Evolutionary conservation across 2,329 filamentous ascomycete genomes (phyloP), one percentile per base, ranked within the genome.

Genomic region (Epichloe aotearoae): DNA sequence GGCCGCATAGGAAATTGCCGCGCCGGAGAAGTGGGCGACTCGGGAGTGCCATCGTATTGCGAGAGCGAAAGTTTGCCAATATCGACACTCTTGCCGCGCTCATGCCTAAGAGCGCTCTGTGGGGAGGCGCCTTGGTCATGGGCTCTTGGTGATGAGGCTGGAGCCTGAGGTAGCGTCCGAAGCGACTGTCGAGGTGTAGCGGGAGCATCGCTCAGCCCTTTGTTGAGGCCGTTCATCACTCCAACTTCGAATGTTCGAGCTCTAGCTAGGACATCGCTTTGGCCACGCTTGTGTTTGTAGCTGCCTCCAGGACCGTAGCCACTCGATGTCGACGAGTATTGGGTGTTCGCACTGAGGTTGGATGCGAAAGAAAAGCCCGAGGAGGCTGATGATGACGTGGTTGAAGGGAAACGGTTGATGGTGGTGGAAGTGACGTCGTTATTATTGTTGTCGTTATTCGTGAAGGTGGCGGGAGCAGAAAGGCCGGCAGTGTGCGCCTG

Each of bases 161-260:
- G 83, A 1, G 78, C 72, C 62, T 86, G 84, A 3, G 83, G 79
- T 6, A 89, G 73, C 23, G 86, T 86, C 46, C 88, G 81, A 53
- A 95, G 72, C 20, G 87, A 89, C 61, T 86, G 84, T 49, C 88
- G 83, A 53, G 85, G 83, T 57, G 76, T 83, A 57, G 79, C 80
- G 62, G 88, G 90, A 55, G 83, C 73, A 58, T 79, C 81, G 36
- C 81, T 79, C n/a, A 79, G 73, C 54, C 67, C 64, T 52, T 66
- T 68, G 58, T 70, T 67, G 49, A 68, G 58, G 55, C 61, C 57
- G 54, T 62, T 73, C 69, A 62, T 74, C 65, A 66, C 72, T 62
- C 63, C 66, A 41, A 62, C 47, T 61, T 70, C 68, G 57, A 75
- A 68, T 53, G 73, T 67, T 58, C 74, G 64, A 61, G 81, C 75